Evolutionary conservation across 192 early-diverging fungal species (phyloP).

Genomic region (Backusella australiensis): DNA sequence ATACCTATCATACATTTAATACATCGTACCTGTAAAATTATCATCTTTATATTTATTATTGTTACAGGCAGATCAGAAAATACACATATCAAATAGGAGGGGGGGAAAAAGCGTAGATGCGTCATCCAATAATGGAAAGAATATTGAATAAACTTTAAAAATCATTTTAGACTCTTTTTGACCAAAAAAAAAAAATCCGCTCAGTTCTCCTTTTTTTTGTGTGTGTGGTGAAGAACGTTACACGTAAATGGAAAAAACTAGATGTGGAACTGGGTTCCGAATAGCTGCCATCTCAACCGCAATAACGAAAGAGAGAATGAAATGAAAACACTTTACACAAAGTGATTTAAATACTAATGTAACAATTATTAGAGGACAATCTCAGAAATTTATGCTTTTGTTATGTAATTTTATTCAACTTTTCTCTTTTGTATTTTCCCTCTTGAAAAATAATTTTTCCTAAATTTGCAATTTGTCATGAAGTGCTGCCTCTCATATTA

Average conservation of each 20-base stretch:
- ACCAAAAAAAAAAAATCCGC: not conserved
- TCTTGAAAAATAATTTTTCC: not conserved
- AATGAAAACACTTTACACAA: not conserved
- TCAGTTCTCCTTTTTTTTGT: not conserved
- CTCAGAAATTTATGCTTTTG: not conserved
- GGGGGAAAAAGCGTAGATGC: not conserved
- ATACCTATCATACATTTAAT: not conserved
- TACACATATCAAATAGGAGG: not conserved
- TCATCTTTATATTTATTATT: not conserved
- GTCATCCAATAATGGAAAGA: not conserved
- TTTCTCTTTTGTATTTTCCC: not conserved
- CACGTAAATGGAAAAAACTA: not conserved
- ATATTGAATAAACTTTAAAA: constrained; percentile 7
- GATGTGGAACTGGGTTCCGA: constrained; percentile 5
- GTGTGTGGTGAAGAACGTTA: not conserved
- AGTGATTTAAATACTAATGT: not conserved
- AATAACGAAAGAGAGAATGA: not conserved
- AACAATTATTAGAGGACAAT: not conserved
- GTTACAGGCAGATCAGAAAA: not conserved
- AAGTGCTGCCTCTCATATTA: not conserved
- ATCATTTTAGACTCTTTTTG: not conserved
- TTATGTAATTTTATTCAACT: not conserved
- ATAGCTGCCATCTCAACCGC: not conserved
- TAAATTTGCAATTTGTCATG: not conserved
- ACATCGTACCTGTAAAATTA: not conserved